Base-by-base conservation (phyloP, 1,284 basidiomycete species). In the Ustilago curta region DNA sequence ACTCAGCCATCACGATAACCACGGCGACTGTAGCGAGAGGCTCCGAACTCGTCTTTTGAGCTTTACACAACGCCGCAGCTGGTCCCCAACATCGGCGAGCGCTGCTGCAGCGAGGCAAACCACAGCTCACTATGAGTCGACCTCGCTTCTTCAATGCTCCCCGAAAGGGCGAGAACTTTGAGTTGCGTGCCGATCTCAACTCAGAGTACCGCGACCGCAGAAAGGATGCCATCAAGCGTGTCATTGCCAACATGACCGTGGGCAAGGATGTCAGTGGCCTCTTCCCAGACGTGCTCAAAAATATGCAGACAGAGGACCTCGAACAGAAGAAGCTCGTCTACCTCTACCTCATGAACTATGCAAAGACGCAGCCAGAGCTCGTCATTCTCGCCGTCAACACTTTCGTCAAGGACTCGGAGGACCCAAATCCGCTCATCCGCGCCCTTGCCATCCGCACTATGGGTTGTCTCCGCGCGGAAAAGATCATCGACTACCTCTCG, bases 331-430 rank as follows among this genome's bases (percentile, higher is more conserved):
- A 96, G 86, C 91, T 99, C 48, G 96, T 98, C 25, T 99, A 99
- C 83, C 90, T 98, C 48, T 99, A 97, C 85, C 91, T 98, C 65
- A 97, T 97, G 91, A 97, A 97, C 87, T 98, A 98, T 81, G 95
- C 95, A 54, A 97, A 97, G 85, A 95, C 96, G 0, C 96, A 99
- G 84, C 96, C 97, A 0, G 96, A 99, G 85, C 89, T 92, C 27
- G 96, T 98, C 86, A 98, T 99, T 84, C 90, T 99, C 50, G 96
- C 96, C 16, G 95, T 99, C 75, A 99, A 99, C 85, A 99, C 96
- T 0, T 99, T 99, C 83, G 96, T 99, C 78, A 90, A 90, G 68
- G 96, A 99, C 85, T 91, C 94, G 0, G 94, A 95, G 78, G 97
- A 98, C 84, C 90, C 93, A 6, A 99, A 98, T 84, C 95, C 96